Base-by-base conservation (phyloP, 129 eudicot genomes). In the Oenanthe sinensis region DNA sequence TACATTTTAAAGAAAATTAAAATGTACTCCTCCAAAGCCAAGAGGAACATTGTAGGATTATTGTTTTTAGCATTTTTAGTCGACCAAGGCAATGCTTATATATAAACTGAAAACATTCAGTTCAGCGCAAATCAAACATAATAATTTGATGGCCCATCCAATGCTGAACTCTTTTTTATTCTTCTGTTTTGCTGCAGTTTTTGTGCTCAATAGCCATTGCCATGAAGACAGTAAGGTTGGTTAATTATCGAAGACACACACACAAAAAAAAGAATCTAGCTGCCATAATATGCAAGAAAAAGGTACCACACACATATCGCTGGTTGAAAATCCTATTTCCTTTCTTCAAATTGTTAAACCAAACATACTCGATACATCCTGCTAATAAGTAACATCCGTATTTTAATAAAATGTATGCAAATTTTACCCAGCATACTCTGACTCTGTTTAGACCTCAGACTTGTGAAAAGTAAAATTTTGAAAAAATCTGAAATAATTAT, bases 181-280 rank as follows among this genome's bases (percentile, higher is more conserved):
- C 77, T 19, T 22, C 12, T 79, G 44, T 24, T 39, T 79, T 37
- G 81, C 81, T 22, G 81, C 81, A 70, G 39, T 40, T 16, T 16
- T 79, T 33, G 49, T 79, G 76, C 76, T 79, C 3, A 52, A 68
- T n/a, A 36, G 81, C 37, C 48, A 68, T 10, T 68, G 81, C 68
- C 17, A 68, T 47, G 76, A 70, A 48, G 77, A 74, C 55, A 69
- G 1, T 28, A 69, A 79, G 77, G 81, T 79, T 74, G 2, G 54
- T 72, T n/a, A 9, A 11, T 44, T 12, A 71, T 17, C 47, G 9
- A 20, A 19, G 4, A 2, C 36, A 9, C 28, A 8, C 36, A 9
- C 28, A 8, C 30, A 0, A 19, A 48, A 19, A 48, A 33, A 22
- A 11, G 14, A n/a, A 60, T 60, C 33, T 24, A 60, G 68, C 36